These are phyloP conservation scores for Eurotiales sp. DNA, from an alignment of 2,329 filamentous ascomycete genomes.

Conservation along the genomic window DNA sequence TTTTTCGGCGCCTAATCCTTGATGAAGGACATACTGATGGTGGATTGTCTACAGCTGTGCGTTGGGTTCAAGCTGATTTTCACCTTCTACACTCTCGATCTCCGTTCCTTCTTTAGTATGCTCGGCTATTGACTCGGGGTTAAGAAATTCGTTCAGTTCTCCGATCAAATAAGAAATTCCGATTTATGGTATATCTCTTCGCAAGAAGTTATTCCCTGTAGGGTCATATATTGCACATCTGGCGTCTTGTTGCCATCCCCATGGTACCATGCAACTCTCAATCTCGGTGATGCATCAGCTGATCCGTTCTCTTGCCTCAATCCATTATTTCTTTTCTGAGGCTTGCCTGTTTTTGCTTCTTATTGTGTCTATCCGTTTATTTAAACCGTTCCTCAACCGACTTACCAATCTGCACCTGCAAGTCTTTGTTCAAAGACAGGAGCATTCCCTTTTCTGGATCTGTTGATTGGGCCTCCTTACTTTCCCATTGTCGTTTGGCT, in stretches of 20 bases:
- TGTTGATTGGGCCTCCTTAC: too few species aligned
- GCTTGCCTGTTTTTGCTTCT: background rate
- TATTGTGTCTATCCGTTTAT: background rate
- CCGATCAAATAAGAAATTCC: background rate
- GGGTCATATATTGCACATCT: background rate
- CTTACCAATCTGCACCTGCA: background rate
- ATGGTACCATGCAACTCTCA: background rate
- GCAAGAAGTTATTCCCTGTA: background rate
- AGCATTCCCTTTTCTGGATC: conserved; percentile 1
- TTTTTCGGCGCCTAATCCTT: too few species aligned
- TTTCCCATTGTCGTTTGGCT: too few species aligned
- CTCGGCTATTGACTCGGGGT: background rate
- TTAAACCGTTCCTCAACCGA: background rate
- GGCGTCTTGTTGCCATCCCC: background rate
- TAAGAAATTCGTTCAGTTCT: background rate
- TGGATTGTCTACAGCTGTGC: too few species aligned
- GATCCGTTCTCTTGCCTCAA: background rate
- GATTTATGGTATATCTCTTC: background rate
- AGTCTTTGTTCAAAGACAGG: conserved; percentile 6
- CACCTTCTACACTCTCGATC: background rate
- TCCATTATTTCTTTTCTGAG: background rate
- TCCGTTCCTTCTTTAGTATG: background rate
- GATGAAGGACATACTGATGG: too few species aligned
- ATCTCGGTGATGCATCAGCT: background rate
- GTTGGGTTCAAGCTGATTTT: too few species aligned